Evolutionary conservation across 2,329 filamentous ascomycete species (phyloP).

Genomic region (Coniochaeta ligniaria): DNA sequence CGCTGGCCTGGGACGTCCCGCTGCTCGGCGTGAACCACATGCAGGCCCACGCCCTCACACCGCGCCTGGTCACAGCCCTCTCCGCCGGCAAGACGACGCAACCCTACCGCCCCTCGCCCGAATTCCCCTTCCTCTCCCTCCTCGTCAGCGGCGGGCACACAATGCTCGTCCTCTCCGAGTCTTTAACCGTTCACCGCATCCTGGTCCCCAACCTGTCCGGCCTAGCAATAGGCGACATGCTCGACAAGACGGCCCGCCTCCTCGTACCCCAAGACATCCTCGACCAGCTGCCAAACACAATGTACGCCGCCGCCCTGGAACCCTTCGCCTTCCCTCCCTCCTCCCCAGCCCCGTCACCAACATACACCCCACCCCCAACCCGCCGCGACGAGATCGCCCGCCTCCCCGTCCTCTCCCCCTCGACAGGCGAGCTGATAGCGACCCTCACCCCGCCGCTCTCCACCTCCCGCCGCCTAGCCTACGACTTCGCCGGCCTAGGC

Average conservation of each 20-base stretch:
- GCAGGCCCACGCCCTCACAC: slow-evolving; percentile 91
- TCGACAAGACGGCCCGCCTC: slow-evolving; percentile 79
- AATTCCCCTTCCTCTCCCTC: slow-evolving; percentile 80
- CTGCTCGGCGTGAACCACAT: slow-evolving; percentile 90
- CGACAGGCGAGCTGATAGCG: not conserved
- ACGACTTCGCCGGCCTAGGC: slow-evolving; percentile 68
- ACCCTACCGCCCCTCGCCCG: slow-evolving; percentile 27
- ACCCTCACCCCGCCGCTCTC: slow-evolving; percentile 58
- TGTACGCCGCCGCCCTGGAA: slow-evolving; percentile 78
- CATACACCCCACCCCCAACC: slow-evolving; percentile 50
- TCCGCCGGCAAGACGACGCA: not conserved
- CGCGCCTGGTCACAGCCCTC: slow-evolving; percentile 65
- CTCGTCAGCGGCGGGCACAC: slow-evolving; percentile 92
- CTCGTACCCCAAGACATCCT: slow-evolving; percentile 61
- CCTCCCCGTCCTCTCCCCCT: slow-evolving; percentile 45
- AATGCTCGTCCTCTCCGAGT: slow-evolving; percentile 68
- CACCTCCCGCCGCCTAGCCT: slow-evolving; percentile 46
- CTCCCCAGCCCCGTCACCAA: slow-evolving; percentile 27
- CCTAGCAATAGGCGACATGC: slow-evolving; percentile 79
- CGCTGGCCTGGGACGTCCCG: slow-evolving; percentile 75
- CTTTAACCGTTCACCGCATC: slow-evolving; percentile 62
- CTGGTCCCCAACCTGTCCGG: slow-evolving; percentile 63
- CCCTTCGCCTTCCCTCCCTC: slow-evolving; percentile 64
- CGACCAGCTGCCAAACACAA: slow-evolving; percentile 45
- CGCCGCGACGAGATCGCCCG: slow-evolving; percentile 51